phyloP scores from a whole-genome alignment of 306 rosid genomes.

The Gastrolobium villosum region DNA sequence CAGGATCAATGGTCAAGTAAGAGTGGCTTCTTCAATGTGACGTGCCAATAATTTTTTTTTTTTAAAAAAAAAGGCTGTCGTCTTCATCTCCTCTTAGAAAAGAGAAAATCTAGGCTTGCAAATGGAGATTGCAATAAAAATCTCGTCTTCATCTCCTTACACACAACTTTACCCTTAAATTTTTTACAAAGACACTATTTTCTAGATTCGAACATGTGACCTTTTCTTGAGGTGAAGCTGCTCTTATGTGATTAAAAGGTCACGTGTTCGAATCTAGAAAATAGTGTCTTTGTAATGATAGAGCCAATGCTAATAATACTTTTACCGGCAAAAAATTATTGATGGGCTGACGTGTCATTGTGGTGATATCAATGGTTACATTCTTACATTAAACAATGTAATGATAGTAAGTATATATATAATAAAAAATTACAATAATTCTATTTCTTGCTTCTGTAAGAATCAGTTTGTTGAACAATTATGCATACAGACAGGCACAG shows the following conservation, averaged over 20 bases:
- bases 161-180: too few species aligned
- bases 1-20: neutral
- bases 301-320: neutral
- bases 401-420: neutral
- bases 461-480: neutral
- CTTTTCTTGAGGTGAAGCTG: too few species aligned
- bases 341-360: neutral
- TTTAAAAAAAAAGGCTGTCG: too few species aligned
- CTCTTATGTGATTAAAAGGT: too few species aligned
- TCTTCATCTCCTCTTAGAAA: conserved; percentile 20
- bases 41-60: neutral
- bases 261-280: too few species aligned
- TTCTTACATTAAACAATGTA: conserved; percentile 2
- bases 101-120: conserved; percentile 11
- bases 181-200: too few species aligned
- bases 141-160: too few species aligned
- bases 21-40: neutral
- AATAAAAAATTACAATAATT: neutral
- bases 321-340: neutral
- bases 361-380: neutral
- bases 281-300: too few species aligned
- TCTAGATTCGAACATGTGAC: too few species aligned
- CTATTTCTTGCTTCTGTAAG: neutral
- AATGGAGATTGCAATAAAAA: conserved; percentile 7
- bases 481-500: neutral